Base-by-base conservation (phyloP, 768 basidiomycete species). In the Daedalea quercina region DNA sequence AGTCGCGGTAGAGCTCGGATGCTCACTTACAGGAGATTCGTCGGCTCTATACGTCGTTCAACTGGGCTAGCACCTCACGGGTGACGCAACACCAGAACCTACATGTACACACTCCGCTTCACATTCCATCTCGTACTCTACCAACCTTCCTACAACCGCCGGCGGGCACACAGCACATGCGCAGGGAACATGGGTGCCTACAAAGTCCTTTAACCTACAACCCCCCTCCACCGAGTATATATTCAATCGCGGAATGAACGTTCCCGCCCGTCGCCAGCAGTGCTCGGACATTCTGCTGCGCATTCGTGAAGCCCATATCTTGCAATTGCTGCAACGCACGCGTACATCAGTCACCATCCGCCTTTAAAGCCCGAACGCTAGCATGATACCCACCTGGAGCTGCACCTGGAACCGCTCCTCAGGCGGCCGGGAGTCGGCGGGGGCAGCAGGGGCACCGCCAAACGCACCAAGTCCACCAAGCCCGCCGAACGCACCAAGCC, bases 341-440 rank as follows among this genome's bases (percentile, higher is more conserved):
- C 9, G 22, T 17, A 2, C 24, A 26, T 23, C 43, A 33, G 19
- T 20, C 11, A 3, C 26, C 44, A 22, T 11, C 11, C 28, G 28
- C 28, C 11, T 6, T 31, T 11, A 4, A 31, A n/a, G n/a, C n/a
- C n/a, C 28, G 6, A 31, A 31, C 20, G 12, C 41, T 24, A 28
- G n/a, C n/a, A 61, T 35, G 34, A 49, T 12, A 25, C 23, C 9
- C 24, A 85, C 88, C 78, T 87, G 85, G 3, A 92, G 72, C 63
- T 93, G 90, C 17, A 85, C 80, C 63, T 94, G 88, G 76, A 90
- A 98, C 46, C 94, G 76, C 73, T 95, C 95, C 66, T 98, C 95
- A 1, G 93, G 85, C 17, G 89, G 76, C 62, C 90, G 73, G 3
- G 80, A 69, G 63, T 92, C 89, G 1, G 81, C 71, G 8, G 90